These are phyloP conservation scores for Bipolaris sorokiniana DNA, from an alignment of 2,329 filamentous ascomycete species.

Conservation along the genomic window DNA sequence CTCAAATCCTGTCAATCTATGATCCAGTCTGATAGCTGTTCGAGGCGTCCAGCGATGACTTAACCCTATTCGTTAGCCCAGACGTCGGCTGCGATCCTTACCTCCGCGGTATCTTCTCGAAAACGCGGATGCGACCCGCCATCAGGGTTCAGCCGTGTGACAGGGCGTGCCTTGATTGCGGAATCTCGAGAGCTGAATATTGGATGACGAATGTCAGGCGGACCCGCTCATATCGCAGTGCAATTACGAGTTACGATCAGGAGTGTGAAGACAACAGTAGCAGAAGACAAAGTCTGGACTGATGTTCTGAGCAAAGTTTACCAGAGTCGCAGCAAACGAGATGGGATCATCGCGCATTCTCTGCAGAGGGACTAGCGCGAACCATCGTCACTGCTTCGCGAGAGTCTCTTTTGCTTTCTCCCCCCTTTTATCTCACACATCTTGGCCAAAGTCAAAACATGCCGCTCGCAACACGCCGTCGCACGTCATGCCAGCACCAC, in stretches of 20 bases:
- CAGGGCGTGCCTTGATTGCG: constrained; percentile 8
- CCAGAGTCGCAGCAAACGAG: constrained; percentile 5
- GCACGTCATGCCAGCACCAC: constrained; percentile 3
- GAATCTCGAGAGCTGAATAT: constrained; percentile 2
- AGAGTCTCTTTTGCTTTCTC: constrained; percentile 2
- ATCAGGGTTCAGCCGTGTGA: constrained; percentile 12
- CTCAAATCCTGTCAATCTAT: not conserved
- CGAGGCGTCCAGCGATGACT: not conserved
- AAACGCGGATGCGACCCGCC: constrained; percentile 8
- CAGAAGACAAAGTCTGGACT: no score
- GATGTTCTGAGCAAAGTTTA: not conserved
- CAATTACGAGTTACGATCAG: constrained; percentile 1
- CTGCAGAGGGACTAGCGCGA: constrained; percentile 9
- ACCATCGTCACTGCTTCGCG: constrained; percentile 3
- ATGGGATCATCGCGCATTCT: not conserved
- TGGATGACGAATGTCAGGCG: constrained; percentile 2
- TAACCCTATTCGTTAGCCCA: constrained; percentile 2
- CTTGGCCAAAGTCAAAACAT: constrained; percentile 3
- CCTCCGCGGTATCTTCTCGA: constrained; percentile 6
- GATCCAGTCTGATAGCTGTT: not conserved
- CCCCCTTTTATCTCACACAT: constrained; percentile 13
- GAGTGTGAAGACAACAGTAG: no score
- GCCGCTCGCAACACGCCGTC: constrained; percentile 4
- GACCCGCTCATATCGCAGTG: not conserved
- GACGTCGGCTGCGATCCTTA: constrained; percentile 2